phyloP scores from a whole-genome alignment of 495 filamentous ascomycete species.

The Bathelium albidoporum region DNA sequence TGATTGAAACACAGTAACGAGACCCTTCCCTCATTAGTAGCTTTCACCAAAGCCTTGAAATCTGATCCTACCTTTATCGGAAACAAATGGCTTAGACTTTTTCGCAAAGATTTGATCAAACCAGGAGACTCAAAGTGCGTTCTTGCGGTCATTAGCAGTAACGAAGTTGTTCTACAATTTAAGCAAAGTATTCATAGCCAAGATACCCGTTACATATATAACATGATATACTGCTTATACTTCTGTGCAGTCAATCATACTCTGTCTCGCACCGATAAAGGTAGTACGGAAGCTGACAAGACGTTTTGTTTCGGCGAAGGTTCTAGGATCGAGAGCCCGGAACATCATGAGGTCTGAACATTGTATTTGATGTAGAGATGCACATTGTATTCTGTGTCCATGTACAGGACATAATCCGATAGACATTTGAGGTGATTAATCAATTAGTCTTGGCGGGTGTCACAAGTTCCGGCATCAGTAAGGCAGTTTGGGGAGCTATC shows the following conservation, averaged over 20 bases:
- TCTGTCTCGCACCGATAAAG: background rate
- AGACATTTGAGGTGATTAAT: background rate
- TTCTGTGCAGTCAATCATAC: background rate
- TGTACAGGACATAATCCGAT: background rate
- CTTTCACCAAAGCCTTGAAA: background rate
- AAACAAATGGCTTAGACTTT: background rate
- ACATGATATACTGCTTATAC: background rate
- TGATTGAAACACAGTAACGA: background rate
- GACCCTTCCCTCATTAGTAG: background rate
- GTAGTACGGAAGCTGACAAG: background rate
- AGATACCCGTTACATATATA: background rate
- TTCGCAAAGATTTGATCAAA: background rate
- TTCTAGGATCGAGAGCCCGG: background rate
- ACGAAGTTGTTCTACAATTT: background rate
- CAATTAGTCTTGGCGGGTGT: background rate
- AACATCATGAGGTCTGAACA: background rate
- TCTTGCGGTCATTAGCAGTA: background rate
- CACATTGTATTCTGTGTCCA: background rate
- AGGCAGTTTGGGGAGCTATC: background rate
- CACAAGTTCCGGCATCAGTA: background rate
- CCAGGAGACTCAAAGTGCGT: background rate
- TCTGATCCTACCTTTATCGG: background rate
- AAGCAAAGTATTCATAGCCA: background rate
- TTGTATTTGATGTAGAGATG: conserved; percentile 1
- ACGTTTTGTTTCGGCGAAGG: background rate